Evolutionary conservation across 148 eudicot genomes (phyloP).

Genomic region (Fagopyrum esculentum): DNA sequence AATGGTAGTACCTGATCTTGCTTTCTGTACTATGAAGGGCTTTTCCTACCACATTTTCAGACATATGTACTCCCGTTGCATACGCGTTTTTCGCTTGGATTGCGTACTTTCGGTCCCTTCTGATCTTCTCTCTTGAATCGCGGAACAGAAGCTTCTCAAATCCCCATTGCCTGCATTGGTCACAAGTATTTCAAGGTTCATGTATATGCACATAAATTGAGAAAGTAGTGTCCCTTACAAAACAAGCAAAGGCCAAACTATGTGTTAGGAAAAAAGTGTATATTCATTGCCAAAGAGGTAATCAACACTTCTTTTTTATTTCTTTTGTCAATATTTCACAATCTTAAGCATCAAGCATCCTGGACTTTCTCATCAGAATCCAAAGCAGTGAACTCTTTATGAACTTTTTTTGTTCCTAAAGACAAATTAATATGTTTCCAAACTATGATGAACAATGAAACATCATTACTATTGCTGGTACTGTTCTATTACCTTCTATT

Average conservation of each 20-base stretch:
- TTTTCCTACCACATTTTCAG: slow-evolving; percentile 44
- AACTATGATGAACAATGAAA: slow-evolving; percentile 2
- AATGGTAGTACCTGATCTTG: slow-evolving; percentile 55
- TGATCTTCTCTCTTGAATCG: slow-evolving; percentile 37
- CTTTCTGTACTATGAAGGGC: slow-evolving; percentile 36
- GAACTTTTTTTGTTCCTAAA: neutral
- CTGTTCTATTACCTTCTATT: neutral
- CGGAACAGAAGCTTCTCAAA: slow-evolving; percentile 55
- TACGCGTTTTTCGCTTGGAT: slow-evolving; percentile 45
- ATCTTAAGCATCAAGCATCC: slow-evolving; percentile 7
- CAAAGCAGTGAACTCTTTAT: neutral
- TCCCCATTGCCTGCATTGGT: slow-evolving; percentile 45
- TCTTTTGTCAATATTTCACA: neutral
- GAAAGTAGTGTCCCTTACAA: neutral
- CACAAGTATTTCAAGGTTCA: neutral
- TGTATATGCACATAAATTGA: slow-evolving; percentile 1
- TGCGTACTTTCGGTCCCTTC: slow-evolving; percentile 57
- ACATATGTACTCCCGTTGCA: slow-evolving; percentile 65
- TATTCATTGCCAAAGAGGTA: neutral
- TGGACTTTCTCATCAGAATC: neutral
- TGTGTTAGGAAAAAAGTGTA: neutral
- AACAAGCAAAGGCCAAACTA: slow-evolving; percentile 6
- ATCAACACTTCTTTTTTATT: neutral
- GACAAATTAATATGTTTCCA: neutral
- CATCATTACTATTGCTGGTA: neutral